Evolutionary conservation across 148 eudicot species (phyloP).

Genomic region (Mesembryanthemum crystallinum): DNA sequence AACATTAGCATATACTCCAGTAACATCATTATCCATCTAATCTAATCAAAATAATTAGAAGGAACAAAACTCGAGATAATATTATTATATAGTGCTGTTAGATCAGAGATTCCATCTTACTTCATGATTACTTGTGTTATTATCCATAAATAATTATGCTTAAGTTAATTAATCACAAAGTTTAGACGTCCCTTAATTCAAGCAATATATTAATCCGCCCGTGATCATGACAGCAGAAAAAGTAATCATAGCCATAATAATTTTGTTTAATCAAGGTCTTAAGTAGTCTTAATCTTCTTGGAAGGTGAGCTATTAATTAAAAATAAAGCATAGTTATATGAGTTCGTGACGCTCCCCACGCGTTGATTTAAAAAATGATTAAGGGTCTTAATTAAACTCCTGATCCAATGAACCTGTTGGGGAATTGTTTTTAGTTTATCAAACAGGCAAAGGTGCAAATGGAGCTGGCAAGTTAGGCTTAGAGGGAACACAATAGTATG

Average conservation of each 20-base stretch:
- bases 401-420: constrained; percentile 37
- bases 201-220: constrained; percentile 16
- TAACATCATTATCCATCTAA: no score
- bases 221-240: constrained; percentile 33
- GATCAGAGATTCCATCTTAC: constrained; percentile 27
- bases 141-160: constrained; percentile 18
- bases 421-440: constrained; percentile 25
- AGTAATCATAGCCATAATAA: constrained; percentile 23
- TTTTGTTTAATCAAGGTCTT: constrained; percentile 27
- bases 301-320: constrained; percentile 25
- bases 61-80: neutral
- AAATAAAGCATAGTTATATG: constrained; percentile 16
- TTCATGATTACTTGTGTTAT: constrained; percentile 29
- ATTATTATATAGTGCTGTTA: neutral
- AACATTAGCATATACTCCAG: no score
- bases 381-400: constrained; percentile 26
- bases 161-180: constrained; percentile 23
- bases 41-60: no score
- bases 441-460: constrained; percentile 30
- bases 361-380: constrained; percentile 23
- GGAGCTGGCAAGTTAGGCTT: constrained; percentile 30
- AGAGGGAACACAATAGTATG: constrained; percentile 21
- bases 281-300: constrained; percentile 32
- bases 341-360: constrained; percentile 34
- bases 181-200: neutral